These are phyloP conservation scores for Podospora comata DNA, from an alignment of 495 filamentous ascomycete genomes.

Conservation along the genomic window DNA sequence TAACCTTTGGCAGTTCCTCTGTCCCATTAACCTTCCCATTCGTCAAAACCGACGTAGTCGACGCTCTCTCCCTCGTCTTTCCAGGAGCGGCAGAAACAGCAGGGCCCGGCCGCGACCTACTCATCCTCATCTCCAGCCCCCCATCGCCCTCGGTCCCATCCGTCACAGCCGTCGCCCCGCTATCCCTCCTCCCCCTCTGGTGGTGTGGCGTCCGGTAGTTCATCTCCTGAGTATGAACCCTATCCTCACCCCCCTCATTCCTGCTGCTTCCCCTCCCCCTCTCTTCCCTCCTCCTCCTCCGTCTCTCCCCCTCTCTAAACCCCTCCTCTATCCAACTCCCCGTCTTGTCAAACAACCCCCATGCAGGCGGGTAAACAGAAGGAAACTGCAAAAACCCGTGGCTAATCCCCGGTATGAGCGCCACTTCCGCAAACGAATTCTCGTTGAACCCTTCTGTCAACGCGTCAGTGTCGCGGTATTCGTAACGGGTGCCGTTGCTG, in stretches of 20 bases:
- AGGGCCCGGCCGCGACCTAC: constrained; percentile 23
- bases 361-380: constrained; percentile 77
- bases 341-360: constrained; percentile 73
- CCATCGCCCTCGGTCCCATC: constrained; percentile 16
- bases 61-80: background rate
- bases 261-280: constrained; percentile 23
- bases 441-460: constrained; percentile 59
- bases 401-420: constrained; percentile 77
- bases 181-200: background rate
- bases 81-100: background rate
- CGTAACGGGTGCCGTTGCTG: constrained; percentile 25
- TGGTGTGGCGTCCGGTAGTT: background rate
- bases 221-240: constrained; percentile 24
- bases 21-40: constrained; percentile 10
- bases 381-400: constrained; percentile 95
- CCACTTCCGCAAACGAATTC: constrained; percentile 73
- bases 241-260: constrained; percentile 13
- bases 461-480: constrained; percentile 33
- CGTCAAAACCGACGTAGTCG: constrained; percentile 2
- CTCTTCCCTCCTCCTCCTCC: constrained; percentile 27
- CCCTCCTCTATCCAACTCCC: constrained; percentile 73
- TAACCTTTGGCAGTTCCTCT: background rate
- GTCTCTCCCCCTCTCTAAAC: constrained; percentile 51
- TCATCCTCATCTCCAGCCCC: constrained; percentile 70
- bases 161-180: background rate